phyloP scores from a whole-genome alignment of 108 stramenopile species.

The Fragilaria crotonensis region DNA sequence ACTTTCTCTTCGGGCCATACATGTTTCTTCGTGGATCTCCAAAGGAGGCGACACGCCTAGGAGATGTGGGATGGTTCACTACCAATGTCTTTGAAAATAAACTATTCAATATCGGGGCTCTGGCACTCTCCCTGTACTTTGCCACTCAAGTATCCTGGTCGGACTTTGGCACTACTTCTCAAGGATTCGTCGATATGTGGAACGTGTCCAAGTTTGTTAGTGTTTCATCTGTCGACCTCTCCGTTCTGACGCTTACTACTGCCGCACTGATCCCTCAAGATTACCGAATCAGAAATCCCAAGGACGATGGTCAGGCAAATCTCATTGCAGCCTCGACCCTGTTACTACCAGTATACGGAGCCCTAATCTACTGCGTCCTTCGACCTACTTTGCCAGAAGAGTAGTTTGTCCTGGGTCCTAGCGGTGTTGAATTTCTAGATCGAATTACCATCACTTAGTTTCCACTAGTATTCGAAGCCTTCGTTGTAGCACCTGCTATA shows the following conservation, averaged over 20 bases:
- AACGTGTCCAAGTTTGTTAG: constrained; percentile 31
- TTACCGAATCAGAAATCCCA: constrained; percentile 24
- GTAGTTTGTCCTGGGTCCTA: neutral
- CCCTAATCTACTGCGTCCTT: constrained; percentile 42
- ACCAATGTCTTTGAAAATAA: constrained; percentile 60
- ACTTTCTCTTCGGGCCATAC: constrained; percentile 45
- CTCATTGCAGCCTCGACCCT: constrained; percentile 38
- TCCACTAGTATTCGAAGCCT: no score
- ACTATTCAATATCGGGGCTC: constrained; percentile 28
- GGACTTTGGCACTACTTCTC: constrained; percentile 3
- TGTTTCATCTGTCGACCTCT: constrained; percentile 50
- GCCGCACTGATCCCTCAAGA: constrained; percentile 54
- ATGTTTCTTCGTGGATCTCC: constrained; percentile 39
- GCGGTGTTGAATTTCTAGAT: neutral
- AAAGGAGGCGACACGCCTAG: constrained; percentile 3
- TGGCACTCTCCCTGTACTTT: constrained; percentile 16
- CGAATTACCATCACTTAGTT: no score
- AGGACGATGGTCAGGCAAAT: constrained; percentile 7
- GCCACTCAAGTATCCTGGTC: constrained; percentile 12
- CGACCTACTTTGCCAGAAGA: constrained; percentile 21
- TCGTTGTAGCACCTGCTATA: no score
- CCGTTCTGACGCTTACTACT: constrained; percentile 30
- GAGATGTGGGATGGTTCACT: constrained; percentile 56
- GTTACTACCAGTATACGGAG: constrained; percentile 46
- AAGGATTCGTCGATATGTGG: constrained; percentile 23